Percentiles rank a stretch among this genome's conserved stretches.
phyloP scores from a whole-genome alignment of 352 stramenopile species.

The Phytopythium oedochilum region DNA sequence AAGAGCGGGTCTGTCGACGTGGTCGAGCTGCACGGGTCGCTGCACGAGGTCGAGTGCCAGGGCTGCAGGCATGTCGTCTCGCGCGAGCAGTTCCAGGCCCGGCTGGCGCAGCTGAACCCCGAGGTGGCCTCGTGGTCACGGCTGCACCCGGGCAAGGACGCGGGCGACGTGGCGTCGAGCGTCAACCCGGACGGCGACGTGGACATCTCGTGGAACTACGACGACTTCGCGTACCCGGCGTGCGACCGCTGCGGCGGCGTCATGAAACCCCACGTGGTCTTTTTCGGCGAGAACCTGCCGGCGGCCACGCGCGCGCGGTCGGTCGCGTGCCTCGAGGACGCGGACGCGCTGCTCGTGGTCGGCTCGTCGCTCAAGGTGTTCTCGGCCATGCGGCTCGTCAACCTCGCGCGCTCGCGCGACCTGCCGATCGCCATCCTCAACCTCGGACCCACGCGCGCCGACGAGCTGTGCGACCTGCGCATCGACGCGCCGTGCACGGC shows the following conservation, averaged over 20 bases:
- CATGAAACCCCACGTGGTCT: conserved; percentile 91
- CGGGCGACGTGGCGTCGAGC: conserved; percentile 68
- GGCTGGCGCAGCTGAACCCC: conserved; percentile 81
- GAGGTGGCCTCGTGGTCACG: conserved; percentile 37
- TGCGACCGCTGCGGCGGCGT: conserved; percentile 75
- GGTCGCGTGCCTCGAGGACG: conserved; percentile 64
- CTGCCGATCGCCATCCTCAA: conserved; percentile 88
- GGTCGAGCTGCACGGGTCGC: conserved; percentile 93
- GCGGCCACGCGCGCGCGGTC: conserved; percentile 60
- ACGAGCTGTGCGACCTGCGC: conserved; percentile 73
- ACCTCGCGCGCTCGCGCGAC: conserved; percentile 52
- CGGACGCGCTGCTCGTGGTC: conserved; percentile 90
- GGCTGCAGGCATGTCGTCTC: conserved; percentile 60
- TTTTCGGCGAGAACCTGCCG: conserved; percentile 96
- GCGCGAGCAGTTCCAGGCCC: conserved; percentile 85
- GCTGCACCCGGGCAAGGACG: conserved; percentile 19
- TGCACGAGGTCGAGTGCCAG: conserved; percentile 85
- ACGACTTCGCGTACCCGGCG: conserved; percentile 73
- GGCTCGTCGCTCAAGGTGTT: conserved; percentile 94
- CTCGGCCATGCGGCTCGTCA: conserved; percentile 92
- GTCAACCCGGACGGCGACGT: conserved; percentile 94
- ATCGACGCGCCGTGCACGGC: conserved; percentile 56
- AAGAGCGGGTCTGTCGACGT: conserved; percentile 87
- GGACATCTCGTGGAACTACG: conserved; percentile 81
- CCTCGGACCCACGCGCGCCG: conserved; percentile 80